Evolutionary conservation across 164 flowering plant genomes (phyloP).

Genomic region (Dillenia suffruticosa): DNA sequence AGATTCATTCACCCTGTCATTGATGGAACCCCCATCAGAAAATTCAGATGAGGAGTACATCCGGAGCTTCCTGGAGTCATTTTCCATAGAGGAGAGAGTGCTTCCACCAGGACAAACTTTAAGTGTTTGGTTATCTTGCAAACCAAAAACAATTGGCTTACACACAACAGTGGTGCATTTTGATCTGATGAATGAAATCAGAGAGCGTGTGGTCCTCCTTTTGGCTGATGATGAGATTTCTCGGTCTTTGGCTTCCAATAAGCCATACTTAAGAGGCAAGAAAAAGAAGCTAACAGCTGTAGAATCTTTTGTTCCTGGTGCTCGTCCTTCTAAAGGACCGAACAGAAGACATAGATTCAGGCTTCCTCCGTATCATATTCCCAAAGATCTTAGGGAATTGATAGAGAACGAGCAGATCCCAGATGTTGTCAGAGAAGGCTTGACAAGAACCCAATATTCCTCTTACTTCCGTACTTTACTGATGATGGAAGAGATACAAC

Average conservation of each 20-base stretch:
- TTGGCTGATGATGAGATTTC: conserved; percentile 79
- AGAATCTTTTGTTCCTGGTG: conserved; percentile 36
- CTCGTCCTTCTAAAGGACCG: conserved; percentile 41
- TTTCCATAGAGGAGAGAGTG: conserved; percentile 60
- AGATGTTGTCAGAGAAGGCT: conserved; percentile 43
- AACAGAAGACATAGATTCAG: conserved; percentile 18
- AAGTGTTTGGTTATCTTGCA: conserved; percentile 84
- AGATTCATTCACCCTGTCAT: conserved; percentile 58
- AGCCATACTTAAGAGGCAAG: conserved; percentile 46
- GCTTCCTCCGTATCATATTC: conserved; percentile 59
- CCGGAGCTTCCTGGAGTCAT: conserved; percentile 41
- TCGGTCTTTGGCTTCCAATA: conserved; percentile 46
- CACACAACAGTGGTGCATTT: conserved; percentile 68
- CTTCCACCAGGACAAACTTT: conserved; percentile 58
- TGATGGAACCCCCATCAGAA: conserved; percentile 68
- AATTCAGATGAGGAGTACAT: conserved; percentile 32
- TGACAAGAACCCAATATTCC: conserved; percentile 46
- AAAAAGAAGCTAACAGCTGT: conserved; percentile 32
- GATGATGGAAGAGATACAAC: conserved; percentile 75
- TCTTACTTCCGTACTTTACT: conserved; percentile 54
- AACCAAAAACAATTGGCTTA: conserved; percentile 70
- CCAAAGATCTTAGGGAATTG: conserved; percentile 41
- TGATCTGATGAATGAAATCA: conserved; percentile 51
- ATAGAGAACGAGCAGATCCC: conserved; percentile 56
- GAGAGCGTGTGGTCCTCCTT: conserved; percentile 70